A percentile compares a stretch with the other conserved stretches of the same genome.
Conservation (phyloP, 805 yeast genomes). For the Tetrapisispora nanseiensis region DNA sequence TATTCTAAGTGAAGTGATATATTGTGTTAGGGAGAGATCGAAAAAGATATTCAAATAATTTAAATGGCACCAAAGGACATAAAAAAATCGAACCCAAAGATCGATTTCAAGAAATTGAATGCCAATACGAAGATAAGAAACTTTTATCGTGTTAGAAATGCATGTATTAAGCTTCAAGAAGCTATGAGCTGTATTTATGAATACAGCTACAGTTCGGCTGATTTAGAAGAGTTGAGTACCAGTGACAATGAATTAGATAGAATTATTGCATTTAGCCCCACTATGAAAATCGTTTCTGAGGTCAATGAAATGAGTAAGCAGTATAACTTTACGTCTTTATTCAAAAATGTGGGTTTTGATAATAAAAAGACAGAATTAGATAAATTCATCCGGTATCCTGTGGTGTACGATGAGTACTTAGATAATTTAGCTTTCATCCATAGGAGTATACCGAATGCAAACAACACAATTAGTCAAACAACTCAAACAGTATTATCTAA, state of each 20-base stretch:
- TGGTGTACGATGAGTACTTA: constrained; percentile 10
- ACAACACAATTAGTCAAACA: constrained; percentile 8
- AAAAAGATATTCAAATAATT: no score
- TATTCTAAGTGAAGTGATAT: no score
- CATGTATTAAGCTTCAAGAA: constrained; percentile 10
- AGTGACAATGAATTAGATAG: constrained; percentile 5
- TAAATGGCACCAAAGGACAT: no score
- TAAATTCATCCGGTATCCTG: constrained; percentile 13
- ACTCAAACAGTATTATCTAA: constrained; percentile 30
- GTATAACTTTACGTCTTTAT: constrained; percentile 1
- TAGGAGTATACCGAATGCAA: constrained; percentile 13
- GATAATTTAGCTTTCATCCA: constrained; percentile 19
- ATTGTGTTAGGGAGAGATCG: no score
- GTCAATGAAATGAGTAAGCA: neutral
- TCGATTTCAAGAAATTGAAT: neutral
- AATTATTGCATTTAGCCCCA: constrained; percentile 11
- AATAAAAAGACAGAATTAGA: constrained; percentile 4
- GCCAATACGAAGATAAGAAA: constrained; percentile 6
- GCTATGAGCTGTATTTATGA: constrained; percentile 10
- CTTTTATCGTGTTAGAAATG: constrained; percentile 12
- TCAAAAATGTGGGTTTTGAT: constrained; percentile 8
- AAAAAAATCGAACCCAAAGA: no score
- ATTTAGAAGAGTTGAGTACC: constrained; percentile 1
- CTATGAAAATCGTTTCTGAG: constrained; percentile 6
- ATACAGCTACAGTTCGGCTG: constrained; percentile 5